Evolutionary conservation across 164 flowering plant genomes (phyloP).

Genomic region (Stephania cephalantha): DNA sequence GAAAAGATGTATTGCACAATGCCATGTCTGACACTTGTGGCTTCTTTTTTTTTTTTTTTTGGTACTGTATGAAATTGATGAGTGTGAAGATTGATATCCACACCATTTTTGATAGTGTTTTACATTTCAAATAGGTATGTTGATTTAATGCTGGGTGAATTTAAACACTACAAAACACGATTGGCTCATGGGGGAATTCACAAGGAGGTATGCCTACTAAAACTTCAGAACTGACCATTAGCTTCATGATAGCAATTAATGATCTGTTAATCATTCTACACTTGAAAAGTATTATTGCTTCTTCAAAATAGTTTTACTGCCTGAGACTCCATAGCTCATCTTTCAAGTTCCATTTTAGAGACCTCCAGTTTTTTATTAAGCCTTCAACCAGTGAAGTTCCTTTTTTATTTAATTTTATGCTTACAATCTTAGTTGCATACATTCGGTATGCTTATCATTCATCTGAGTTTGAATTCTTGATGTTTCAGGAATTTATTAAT

Average conservation of each 20-base stretch:
- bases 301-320: background rate
- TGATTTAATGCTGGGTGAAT: constrained; percentile 92
- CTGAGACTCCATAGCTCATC: background rate
- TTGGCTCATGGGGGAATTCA: constrained; percentile 82
- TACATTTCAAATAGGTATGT: constrained; percentile 59
- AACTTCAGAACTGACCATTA: background rate
- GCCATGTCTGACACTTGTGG: background rate
- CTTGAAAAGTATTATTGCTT: background rate
- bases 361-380: background rate
- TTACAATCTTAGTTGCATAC: background rate
- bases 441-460: background rate
- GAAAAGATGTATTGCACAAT: background rate
- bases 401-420: background rate
- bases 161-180: constrained; percentile 91
- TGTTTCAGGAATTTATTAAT: too few species aligned
- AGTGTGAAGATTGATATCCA: background rate
- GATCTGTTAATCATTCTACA: background rate
- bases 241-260: background rate
- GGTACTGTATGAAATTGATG: background rate
- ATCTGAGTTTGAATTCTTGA: background rate
- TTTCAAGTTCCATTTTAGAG: background rate
- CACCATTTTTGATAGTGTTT: constrained; percentile 3
- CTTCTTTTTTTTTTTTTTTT: background rate
- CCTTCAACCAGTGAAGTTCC: background rate
- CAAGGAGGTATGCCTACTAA: constrained; percentile 53